Percentiles rank a stretch among this genome's conserved stretches.
Evolutionary conservation across 371 early-diverging fungal species (phyloP).

Genomic region (Rhizopus microsporus): DNA sequence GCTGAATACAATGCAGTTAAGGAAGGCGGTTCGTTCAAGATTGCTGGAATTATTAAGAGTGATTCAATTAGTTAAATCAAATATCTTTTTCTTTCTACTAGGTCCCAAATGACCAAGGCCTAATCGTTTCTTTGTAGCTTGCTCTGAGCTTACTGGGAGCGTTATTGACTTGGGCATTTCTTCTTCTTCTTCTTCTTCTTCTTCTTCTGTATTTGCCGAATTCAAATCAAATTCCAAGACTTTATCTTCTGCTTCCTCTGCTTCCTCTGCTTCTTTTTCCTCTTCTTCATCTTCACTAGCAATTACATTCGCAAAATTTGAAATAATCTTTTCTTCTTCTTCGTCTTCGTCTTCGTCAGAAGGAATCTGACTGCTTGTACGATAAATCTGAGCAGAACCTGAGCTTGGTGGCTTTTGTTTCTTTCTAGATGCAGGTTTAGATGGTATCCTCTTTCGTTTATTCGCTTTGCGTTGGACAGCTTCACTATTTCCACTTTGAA

Average conservation of each 20-base stretch:
- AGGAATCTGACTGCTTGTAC: constrained; percentile 19
- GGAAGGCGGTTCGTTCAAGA: no score
- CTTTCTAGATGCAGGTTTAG: not conserved
- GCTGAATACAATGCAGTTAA: no score
- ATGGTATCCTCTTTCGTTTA: not conserved
- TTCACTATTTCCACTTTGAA: not conserved
- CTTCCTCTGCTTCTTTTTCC: not conserved
- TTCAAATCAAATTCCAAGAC: not conserved
- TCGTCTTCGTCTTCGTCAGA: constrained; percentile 16
- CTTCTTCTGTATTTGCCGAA: constrained; percentile 8
- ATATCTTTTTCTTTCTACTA: constrained; percentile 7
- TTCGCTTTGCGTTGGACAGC: not conserved
- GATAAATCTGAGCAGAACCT: not conserved
- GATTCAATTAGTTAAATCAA: constrained; percentile 12
- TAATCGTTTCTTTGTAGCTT: constrained; percentile 17
- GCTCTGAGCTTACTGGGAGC: not conserved
- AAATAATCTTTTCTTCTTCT: not conserved
- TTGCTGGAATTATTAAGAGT: not conserved
- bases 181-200: constrained; percentile 22
- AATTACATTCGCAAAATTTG: not conserved
- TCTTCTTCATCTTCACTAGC: constrained; percentile 5
- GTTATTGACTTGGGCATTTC: not conserved
- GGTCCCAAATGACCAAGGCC: constrained; percentile 17
- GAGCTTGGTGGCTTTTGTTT: not conserved
- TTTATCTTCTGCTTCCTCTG: constrained; percentile 4